Conservation (phyloP, 768 basidiomycete species). For the Mrakia gelida region DNA sequence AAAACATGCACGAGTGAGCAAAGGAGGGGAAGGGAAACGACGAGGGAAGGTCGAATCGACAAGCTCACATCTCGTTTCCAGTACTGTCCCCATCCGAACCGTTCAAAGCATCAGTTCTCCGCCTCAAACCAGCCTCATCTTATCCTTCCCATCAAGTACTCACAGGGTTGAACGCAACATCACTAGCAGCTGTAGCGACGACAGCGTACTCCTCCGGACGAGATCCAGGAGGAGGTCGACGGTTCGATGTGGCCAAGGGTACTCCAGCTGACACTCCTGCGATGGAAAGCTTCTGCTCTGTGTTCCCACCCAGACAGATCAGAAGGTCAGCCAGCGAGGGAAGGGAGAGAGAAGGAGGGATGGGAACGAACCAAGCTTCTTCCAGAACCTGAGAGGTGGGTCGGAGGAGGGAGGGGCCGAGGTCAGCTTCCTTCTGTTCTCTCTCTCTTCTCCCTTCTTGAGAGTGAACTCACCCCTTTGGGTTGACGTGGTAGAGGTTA, state of each 20-base stretch:
- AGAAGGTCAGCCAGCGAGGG: no score
- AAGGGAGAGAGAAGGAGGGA: no score
- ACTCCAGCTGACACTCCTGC: slow-evolving; percentile 88
- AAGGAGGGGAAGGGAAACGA: not conserved
- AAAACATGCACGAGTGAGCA: not conserved
- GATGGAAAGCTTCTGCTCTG: slow-evolving; percentile 26
- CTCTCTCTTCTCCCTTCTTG: no score
- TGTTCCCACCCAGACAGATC: not conserved
- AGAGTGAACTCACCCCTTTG: not conserved
- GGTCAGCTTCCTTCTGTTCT: not conserved
- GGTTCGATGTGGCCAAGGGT: slow-evolving; percentile 64
- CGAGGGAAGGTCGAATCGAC: not conserved
- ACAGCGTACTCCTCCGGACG: slow-evolving; percentile 79
- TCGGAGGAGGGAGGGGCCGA: not conserved
- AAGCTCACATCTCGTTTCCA: slow-evolving; percentile 81
- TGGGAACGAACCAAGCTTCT: not conserved
- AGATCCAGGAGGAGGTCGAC: slow-evolving; percentile 84
- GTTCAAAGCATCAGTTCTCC: not conserved
- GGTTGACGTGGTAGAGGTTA: not conserved
- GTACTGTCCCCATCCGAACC: slow-evolving; percentile 50
- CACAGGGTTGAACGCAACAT: slow-evolving; percentile 37
- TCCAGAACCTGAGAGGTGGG: not conserved
- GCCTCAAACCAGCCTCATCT: not conserved
- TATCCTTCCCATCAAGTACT: not conserved
- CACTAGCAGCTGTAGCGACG: slow-evolving; percentile 78